Percentiles rank a stretch among this genome's conserved stretches.
Evolutionary conservation across 306 rosid genomes (phyloP).

Genomic region (Medicago ruthenica): DNA sequence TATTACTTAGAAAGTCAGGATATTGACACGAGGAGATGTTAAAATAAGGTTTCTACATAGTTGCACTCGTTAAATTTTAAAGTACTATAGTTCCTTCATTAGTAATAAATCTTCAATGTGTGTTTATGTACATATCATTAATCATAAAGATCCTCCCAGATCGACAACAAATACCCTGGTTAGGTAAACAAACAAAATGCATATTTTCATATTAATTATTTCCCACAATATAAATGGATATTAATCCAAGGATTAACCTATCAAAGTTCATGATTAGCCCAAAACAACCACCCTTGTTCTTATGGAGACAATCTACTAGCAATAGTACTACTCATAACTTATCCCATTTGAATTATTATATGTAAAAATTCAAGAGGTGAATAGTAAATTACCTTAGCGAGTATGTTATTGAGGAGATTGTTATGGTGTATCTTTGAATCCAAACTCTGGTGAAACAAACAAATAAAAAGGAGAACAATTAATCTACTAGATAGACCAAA

Average conservation of each 20-base stretch:
- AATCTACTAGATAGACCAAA: not conserved
- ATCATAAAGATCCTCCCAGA: constrained; percentile 1
- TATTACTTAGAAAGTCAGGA: too few species aligned
- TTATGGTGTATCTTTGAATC: constrained; percentile 42
- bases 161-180: not conserved
- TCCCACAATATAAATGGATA: not conserved
- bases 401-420: constrained; percentile 39
- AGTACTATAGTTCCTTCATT: not conserved
- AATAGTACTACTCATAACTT: too few species aligned
- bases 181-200: not conserved
- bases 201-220: not conserved
- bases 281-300: constrained; percentile 2
- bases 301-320: too few species aligned
- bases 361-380: constrained; percentile 8
- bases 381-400: constrained; percentile 37
- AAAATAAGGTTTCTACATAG: not conserved
- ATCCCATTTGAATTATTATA: not conserved
- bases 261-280: not conserved
- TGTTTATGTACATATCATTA: not conserved
- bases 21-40: constrained; percentile 2
- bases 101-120: not conserved
- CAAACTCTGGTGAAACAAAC: constrained; percentile 26
- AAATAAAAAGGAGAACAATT: not conserved
- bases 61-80: constrained; percentile 2
- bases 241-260: constrained; percentile 7